These are phyloP conservation scores for Mycena pura DNA, from an alignment of 768 basidiomycete species.

Conservation along the genomic window DNA sequence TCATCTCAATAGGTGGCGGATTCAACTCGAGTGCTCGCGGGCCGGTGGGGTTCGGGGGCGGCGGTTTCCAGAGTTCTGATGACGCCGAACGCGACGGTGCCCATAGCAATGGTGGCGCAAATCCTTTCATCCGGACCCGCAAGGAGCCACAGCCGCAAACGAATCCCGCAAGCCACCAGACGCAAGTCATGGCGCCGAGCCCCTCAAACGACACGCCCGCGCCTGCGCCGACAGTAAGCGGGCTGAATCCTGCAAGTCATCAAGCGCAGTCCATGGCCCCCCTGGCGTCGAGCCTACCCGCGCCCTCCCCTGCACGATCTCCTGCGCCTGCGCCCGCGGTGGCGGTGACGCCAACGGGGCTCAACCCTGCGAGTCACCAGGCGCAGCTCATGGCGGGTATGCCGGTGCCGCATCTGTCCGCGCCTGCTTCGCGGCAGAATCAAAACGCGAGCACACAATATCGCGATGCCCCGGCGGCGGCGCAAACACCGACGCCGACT, in stretches of 20 bases:
- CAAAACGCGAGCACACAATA: neutral
- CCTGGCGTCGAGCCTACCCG: too few relatives aligned
- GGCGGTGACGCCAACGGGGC: neutral
- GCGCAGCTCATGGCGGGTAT: slow-evolving; percentile 7
- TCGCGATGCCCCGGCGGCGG: neutral
- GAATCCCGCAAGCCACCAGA: slow-evolving; percentile 22
- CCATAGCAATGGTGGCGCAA: too few relatives aligned
- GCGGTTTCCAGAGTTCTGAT: too few relatives aligned
- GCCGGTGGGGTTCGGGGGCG: slow-evolving; percentile 16
- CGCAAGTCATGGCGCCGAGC: neutral
- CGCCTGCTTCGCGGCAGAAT: neutral
- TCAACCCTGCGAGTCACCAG: slow-evolving; percentile 4
- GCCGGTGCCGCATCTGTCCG: slow-evolving; percentile 12
- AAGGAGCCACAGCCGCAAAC: neutral
- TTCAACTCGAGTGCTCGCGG: slow-evolving; percentile 12
- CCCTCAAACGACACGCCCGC: neutral
- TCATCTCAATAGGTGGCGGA: neutral
- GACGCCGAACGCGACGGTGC: slow-evolving; percentile 1
- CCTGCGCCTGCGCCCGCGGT: neutral
- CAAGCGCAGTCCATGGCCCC: slow-evolving; percentile 28
- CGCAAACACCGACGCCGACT: neutral
- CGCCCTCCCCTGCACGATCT: too few relatives aligned
- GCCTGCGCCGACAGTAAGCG: neutral
- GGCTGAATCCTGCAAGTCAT: slow-evolving; percentile 23
- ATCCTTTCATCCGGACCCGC: slow-evolving; percentile 20